Evolutionary conservation across 164 flowering plant genomes (phyloP).

Genomic region (Dillenia turbinata): DNA sequence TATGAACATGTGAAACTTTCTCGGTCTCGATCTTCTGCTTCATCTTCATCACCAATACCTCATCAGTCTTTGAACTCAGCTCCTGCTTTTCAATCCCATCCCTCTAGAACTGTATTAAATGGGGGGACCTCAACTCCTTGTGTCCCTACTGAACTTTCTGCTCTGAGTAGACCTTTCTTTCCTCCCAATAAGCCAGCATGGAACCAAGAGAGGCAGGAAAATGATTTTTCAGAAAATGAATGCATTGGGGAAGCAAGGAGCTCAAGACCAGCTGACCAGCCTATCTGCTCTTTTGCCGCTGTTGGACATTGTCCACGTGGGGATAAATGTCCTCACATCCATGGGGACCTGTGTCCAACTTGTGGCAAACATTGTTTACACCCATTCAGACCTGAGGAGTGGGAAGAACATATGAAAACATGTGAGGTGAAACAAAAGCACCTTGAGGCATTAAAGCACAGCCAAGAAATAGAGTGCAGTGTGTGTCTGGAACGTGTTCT

Average conservation of each 20-base stretch:
- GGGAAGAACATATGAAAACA: conserved; percentile 62
- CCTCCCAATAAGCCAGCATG: conserved; percentile 35
- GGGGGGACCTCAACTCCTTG: conserved; percentile 10
- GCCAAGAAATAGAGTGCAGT: conserved; percentile 96
- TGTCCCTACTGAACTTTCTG: conserved; percentile 26
- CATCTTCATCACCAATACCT: conserved; percentile 48
- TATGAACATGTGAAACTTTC: conserved; percentile 82
- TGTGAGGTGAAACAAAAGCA: conserved; percentile 73
- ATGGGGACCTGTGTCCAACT: conserved; percentile 74
- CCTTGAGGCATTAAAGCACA: conserved; percentile 65
- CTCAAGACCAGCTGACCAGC: conserved; percentile 36
- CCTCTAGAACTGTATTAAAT: conserved; percentile 14
- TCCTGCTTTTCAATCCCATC: conserved; percentile 18
- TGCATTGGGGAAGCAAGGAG: conserved; percentile 18
- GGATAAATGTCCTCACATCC: conserved; percentile 80
- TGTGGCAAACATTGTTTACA: conserved; percentile 88
- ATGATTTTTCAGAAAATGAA: conserved; percentile 20
- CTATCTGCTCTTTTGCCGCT: conserved; percentile 90
- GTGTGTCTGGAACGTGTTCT: conserved; percentile 93
- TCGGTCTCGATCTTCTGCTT: conserved; percentile 27
- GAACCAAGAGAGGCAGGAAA: conserved; percentile 27
- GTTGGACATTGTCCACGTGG: conserved; percentile 89
- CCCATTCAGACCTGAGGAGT: conserved; percentile 77
- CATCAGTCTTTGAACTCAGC: conserved; percentile 19
- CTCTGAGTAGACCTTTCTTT: conserved; percentile 25